Percentiles rank a stretch among this genome's conserved stretches.
phyloP scores from a whole-genome alignment of 805 yeast genomes.

The Candida ovalis region DNA sequence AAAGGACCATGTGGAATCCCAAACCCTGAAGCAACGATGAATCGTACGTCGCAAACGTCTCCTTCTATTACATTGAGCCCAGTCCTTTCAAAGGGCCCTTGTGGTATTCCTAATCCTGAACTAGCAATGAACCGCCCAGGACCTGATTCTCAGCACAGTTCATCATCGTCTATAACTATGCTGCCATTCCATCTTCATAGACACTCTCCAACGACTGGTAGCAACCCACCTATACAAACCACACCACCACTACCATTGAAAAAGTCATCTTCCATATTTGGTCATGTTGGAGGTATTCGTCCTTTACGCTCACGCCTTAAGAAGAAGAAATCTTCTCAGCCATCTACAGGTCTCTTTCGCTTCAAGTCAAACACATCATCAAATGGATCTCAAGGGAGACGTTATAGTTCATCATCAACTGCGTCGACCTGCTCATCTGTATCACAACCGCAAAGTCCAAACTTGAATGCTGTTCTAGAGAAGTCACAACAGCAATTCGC shows the following conservation, averaged over 20 bases:
- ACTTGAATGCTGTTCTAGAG: conserved; percentile 4
- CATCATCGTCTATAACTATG: not conserved
- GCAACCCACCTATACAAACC: not conserved
- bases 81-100: not conserved
- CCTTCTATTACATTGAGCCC: not conserved
- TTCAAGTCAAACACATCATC: conserved; percentile 8
- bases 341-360: conserved; percentile 5
- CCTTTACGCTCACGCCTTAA: conserved; percentile 13
- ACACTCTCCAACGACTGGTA: not conserved
- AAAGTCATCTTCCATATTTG: conserved; percentile 4
- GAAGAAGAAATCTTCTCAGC: conserved; percentile 5
- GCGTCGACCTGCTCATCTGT: conserved; percentile 5
- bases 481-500: conserved; percentile 6
- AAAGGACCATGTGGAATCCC: conserved; percentile 14
- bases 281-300: conserved; percentile 4
- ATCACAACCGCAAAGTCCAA: conserved; percentile 9
- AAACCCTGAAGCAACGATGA: conserved; percentile 4
- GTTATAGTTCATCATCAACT: conserved; percentile 7
- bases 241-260: not conserved
- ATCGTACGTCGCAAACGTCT: not conserved
- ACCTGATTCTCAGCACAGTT: not conserved
- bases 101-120: conserved; percentile 3
- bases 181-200: not conserved
- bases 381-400: conserved; percentile 3
- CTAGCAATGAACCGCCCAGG: not conserved